Conservation (phyloP, 441 rosid genomes). For the Flueggea neowawraea region DNA sequence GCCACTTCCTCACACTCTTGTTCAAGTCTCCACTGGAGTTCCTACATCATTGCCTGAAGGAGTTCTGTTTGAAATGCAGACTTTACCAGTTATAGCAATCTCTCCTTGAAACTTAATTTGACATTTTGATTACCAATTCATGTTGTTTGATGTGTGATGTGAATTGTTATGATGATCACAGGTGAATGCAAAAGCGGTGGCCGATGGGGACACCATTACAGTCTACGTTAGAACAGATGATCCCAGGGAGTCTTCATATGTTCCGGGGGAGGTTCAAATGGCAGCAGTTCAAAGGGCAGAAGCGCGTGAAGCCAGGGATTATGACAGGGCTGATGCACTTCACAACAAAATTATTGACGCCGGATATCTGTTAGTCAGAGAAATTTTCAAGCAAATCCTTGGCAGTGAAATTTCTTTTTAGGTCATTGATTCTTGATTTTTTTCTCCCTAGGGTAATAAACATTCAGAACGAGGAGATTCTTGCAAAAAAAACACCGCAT, state of each 20-base stretch:
- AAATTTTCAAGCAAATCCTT: not conserved
- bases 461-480: slow-evolving; percentile 54
- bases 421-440: not conserved
- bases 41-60: slow-evolving; percentile 59
- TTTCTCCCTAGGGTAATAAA: slow-evolving; percentile 34
- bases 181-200: slow-evolving; percentile 72
- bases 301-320: slow-evolving; percentile 54
- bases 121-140: too few species aligned
- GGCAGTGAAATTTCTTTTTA: not conserved
- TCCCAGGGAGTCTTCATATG: slow-evolving; percentile 50
- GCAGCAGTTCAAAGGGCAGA: slow-evolving; percentile 57
- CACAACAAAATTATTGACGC: slow-evolving; percentile 56
- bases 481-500: slow-evolving; percentile 67
- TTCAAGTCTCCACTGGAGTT: slow-evolving; percentile 30
- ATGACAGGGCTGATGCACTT: slow-evolving; percentile 56
- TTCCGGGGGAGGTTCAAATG: slow-evolving; percentile 52
- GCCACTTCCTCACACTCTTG: slow-evolving; percentile 55
- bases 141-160: too few species aligned
- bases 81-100: slow-evolving; percentile 48
- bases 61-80: slow-evolving; percentile 51
- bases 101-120: not conserved
- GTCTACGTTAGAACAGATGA: slow-evolving; percentile 61
- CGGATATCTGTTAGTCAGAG: slow-evolving; percentile 56
- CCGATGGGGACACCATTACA: slow-evolving; percentile 80
- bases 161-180: slow-evolving; percentile 18